Percentiles rank a stretch among this genome's conserved stretches.
These are phyloP conservation scores for Cercophora scortea DNA, from an alignment of 495 filamentous ascomycete genomes.

Conservation along the genomic window DNA sequence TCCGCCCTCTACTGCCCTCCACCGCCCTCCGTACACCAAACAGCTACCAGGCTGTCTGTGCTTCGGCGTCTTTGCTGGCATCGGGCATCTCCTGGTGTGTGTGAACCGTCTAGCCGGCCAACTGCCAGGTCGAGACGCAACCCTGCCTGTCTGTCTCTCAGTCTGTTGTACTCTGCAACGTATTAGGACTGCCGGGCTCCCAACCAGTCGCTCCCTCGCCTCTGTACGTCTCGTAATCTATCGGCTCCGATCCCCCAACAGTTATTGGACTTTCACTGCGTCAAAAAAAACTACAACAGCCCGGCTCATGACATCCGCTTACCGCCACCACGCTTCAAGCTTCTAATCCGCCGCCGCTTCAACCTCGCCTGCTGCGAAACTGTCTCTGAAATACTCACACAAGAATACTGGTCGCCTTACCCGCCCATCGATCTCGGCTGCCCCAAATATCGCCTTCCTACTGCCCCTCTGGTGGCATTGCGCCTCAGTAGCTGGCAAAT, in stretches of 20 bases:
- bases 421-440: no score
- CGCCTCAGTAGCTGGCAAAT: no score
- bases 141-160: not conserved
- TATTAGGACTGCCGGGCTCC: not conserved
- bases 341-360: not conserved
- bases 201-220: not conserved
- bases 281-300: no score
- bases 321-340: not conserved
- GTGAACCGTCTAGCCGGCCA: not conserved
- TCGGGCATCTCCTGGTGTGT: not conserved
- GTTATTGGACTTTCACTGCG: no score
- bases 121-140: not conserved
- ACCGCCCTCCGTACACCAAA: no score
- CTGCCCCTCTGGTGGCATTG: no score
- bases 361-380: no score
- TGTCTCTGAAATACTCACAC: no score
- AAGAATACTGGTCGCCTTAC: no score
- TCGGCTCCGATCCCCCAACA: not conserved
- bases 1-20: not conserved
- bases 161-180: no score
- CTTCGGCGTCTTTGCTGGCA: not conserved
- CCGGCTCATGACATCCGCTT: conserved; percentile 1
- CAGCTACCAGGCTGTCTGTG: not conserved
- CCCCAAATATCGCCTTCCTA: no score
- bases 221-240: conserved; percentile 4